A percentile compares a stretch with the other conserved stretches of the same genome.
These are phyloP conservation scores for Boletus sp. DNA, from an alignment of 1,284 basidiomycete species.

Conservation along the genomic window DNA sequence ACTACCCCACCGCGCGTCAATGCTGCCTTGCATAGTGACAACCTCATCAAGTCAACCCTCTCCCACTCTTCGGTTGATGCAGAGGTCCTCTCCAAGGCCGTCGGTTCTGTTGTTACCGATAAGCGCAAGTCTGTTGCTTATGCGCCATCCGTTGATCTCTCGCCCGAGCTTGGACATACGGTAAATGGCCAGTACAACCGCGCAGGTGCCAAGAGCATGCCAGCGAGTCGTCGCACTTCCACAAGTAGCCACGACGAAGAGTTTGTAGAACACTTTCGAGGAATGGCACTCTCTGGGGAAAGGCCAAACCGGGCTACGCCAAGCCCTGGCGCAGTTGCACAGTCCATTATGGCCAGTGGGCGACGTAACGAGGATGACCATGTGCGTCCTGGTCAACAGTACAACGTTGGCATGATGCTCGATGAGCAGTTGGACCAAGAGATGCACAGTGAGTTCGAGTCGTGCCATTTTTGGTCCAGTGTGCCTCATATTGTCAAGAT, in stretches of 20 bases:
- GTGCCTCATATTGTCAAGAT: constrained; percentile 52
- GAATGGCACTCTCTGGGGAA: constrained; percentile 66
- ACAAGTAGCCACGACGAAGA: constrained; percentile 82
- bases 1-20: constrained; percentile 82
- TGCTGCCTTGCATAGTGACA: constrained; percentile 59
- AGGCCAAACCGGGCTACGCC: constrained; percentile 57
- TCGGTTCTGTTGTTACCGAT: constrained; percentile 64
- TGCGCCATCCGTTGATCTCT: constrained; percentile 72
- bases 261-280: constrained; percentile 72
- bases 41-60: constrained; percentile 47
- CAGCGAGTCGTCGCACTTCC: constrained; percentile 81
- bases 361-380: constrained; percentile 58
- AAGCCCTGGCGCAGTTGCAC: constrained; percentile 49
- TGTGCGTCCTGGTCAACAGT: constrained; percentile 57
- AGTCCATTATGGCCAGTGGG: constrained; percentile 54
- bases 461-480: constrained; percentile 14
- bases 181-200: constrained; percentile 62
- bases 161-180: constrained; percentile 60
- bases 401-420: constrained; percentile 84
- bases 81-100: constrained; percentile 63
- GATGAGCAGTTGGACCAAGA: constrained; percentile 90
- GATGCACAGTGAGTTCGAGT: constrained; percentile 74
- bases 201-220: constrained; percentile 85
- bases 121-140: constrained; percentile 88
- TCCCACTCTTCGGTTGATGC: constrained; percentile 57